Conservation (phyloP, 768 basidiomycete species). For the Suillus plorans region DNA sequence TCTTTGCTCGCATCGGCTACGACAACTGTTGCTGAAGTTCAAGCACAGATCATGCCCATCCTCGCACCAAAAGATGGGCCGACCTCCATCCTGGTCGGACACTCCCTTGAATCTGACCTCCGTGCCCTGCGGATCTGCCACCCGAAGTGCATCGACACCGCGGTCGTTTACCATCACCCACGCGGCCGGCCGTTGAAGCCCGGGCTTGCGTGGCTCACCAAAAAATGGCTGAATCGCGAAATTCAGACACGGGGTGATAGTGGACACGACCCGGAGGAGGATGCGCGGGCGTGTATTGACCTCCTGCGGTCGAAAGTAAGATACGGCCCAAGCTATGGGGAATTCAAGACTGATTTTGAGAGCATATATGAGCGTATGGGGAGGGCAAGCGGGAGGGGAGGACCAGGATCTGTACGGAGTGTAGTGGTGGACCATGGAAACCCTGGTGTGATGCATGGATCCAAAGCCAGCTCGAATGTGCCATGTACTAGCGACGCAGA, state of each 20-base stretch:
- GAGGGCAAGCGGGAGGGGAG: slow-evolving; percentile 46
- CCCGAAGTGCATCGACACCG: slow-evolving; percentile 88
- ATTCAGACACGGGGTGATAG: slow-evolving; percentile 85
- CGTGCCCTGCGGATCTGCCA: slow-evolving; percentile 85
- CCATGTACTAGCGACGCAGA: slow-evolving; percentile 79
- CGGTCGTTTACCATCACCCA: slow-evolving; percentile 87
- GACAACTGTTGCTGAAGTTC: slow-evolving; percentile 79
- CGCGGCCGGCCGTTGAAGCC: slow-evolving; percentile 93
- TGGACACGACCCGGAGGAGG: slow-evolving; percentile 94
- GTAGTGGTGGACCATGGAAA: slow-evolving; percentile 88
- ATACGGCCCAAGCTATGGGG: slow-evolving; percentile 77
- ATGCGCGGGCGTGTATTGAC: slow-evolving; percentile 86
- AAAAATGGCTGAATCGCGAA: slow-evolving; percentile 87
- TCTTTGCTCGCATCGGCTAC: slow-evolving; percentile 66
- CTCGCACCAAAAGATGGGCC: slow-evolving; percentile 51
- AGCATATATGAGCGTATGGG: slow-evolving; percentile 85
- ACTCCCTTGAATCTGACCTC: slow-evolving; percentile 94
- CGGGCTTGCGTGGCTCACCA: slow-evolving; percentile 94
- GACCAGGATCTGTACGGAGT: slow-evolving; percentile 43
- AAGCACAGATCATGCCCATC: slow-evolving; percentile 62
- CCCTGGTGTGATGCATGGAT: slow-evolving; percentile 79
- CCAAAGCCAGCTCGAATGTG: slow-evolving; percentile 75
- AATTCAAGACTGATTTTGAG: slow-evolving; percentile 83
- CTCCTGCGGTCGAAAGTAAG: slow-evolving; percentile 80
- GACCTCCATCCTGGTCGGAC: slow-evolving; percentile 84